These are phyloP conservation scores for Lepiota venenata DNA, from an alignment of 768 basidiomycete species.

Conservation along the genomic window DNA sequence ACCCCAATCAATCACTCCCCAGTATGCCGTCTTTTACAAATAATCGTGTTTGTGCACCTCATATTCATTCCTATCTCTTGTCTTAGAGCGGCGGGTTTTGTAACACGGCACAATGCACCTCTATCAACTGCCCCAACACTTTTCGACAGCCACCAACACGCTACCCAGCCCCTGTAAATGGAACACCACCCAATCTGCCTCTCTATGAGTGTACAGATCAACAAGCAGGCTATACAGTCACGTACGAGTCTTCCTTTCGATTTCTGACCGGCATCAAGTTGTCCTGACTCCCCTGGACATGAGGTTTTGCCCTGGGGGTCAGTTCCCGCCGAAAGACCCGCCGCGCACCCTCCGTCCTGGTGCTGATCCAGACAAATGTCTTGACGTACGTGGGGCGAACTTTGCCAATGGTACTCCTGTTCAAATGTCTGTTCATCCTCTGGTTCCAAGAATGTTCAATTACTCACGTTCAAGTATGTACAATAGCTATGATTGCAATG, in stretches of 20 bases:
- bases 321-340: constrained; percentile 17
- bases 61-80: neutral
- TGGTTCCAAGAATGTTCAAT: neutral
- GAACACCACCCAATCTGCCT: constrained; percentile 16
- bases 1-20: constrained; percentile 13
- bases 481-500: constrained; percentile 23
- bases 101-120: constrained; percentile 17
- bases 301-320: constrained; percentile 25
- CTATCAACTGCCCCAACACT: constrained; percentile 18
- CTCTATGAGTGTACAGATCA: constrained; percentile 19
- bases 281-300: neutral
- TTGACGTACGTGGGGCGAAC: constrained; percentile 29
- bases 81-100: constrained; percentile 22
- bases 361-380: constrained; percentile 23
- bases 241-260: constrained; percentile 15
- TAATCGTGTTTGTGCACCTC: neutral
- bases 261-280: neutral
- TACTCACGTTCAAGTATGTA: neutral
- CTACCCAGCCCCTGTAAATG: constrained; percentile 17
- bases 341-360: constrained; percentile 12
- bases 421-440: neutral
- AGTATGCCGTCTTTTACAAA: neutral
- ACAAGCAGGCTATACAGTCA: constrained; percentile 21
- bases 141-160: constrained; percentile 21
- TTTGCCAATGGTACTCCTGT: constrained; percentile 24